A percentile compares a stretch with the other conserved stretches of the same genome.
Evolutionary conservation across 345 rosid species (phyloP).

Genomic region (Streptanthus diversifolius): DNA sequence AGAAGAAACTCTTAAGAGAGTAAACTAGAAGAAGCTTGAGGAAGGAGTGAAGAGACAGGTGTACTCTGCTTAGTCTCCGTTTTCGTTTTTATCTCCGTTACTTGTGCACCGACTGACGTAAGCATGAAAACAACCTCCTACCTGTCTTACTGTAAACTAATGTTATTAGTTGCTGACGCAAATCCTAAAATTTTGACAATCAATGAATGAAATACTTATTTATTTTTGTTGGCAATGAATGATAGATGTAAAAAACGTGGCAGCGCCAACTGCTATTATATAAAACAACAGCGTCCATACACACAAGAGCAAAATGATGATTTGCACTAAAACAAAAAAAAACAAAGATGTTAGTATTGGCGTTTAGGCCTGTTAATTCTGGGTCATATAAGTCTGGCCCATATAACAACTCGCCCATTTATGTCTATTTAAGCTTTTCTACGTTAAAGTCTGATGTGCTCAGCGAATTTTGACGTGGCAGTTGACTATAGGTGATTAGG

Average conservation of each 20-base stretch:
- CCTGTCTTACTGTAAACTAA: slow-evolving; percentile 17
- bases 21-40: not conserved
- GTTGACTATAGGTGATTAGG: too few species aligned
- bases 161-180: not conserved
- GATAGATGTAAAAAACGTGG: not conserved
- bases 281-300: not conserved
- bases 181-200: not conserved
- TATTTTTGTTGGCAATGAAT: not conserved
- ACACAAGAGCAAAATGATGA: too few species aligned
- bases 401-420: too few species aligned
- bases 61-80: not conserved
- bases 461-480: too few species aligned
- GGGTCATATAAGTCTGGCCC: too few species aligned
- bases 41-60: slow-evolving; percentile 18
- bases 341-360: too few species aligned
- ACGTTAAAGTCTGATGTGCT: too few species aligned
- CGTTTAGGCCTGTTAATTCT: too few species aligned
- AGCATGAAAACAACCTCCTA: slow-evolving; percentile 27
- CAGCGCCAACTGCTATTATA: not conserved
- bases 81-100: slow-evolving; percentile 19
- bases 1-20: not conserved
- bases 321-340: too few species aligned
- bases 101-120: slow-evolving; percentile 31
- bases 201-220: not conserved
- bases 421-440: too few species aligned